Base-by-base conservation (phyloP, 768 basidiomycete species). In the Calocybe gangraenosa region DNA sequence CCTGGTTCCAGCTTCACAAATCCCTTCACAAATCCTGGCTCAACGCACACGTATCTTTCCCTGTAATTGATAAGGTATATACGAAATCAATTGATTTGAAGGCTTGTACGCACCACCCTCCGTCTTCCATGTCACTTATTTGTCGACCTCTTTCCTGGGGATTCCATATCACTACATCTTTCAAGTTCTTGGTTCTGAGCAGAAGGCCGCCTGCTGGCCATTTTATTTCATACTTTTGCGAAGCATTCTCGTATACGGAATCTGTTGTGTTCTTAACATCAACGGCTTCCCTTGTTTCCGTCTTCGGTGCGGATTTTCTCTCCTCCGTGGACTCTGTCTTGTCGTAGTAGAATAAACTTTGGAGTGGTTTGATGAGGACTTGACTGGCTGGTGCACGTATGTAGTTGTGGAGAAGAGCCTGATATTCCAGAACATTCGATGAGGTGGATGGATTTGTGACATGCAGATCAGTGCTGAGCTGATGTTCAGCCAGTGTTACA, bases 111-210 rank as follows among this genome's bases (percentile, higher is more conserved):
- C 60, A 92, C 90, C 90, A 94, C 61, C 94, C 95, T 0, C 76
- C 75, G 5, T 76, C 74, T 58, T 97, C 91, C 91, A 99, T 92
- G 59, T 99, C 95, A 10, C 64, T 80, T 7, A 98, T 86, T 56
- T 79, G 84, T 18, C 70, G 67, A 0, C 92, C 92, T 48, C 75
- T 79, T 23, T 69, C 71, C 55, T 81, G 81, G 6, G 96, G 95
- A 68, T 99, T 98, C 95, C 96, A 98, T 32, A 95, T 68, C n/a
- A 93, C 92, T 6, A 92, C 78, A 48, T 92, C 84, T 57, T 82
- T 84, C 51, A 90, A 67, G 34, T 76, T 73, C n/a, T 47, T 60
- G 14, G 74, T 70, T 47, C 61, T 71, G 36, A 91, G 66, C 34
- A 69, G 65, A 18, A 90, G 47, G 0, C 76, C 73, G 4, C 79